Base-by-base conservation (phyloP, 352 stramenopile genomes). In the Globisporangium paddicum region DNA sequence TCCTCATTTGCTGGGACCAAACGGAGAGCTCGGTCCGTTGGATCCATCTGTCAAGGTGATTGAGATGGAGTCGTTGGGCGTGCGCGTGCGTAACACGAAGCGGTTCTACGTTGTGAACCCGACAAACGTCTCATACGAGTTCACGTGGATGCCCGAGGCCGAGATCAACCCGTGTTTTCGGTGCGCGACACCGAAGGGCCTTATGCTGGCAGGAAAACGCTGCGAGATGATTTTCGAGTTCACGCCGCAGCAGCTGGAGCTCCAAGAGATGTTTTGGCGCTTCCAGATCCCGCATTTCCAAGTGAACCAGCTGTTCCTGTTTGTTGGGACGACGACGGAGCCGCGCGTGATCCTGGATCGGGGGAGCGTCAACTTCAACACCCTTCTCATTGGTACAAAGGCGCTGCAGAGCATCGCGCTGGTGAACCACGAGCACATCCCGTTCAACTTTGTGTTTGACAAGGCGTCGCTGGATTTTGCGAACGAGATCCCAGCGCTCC, bases 201-300 rank as follows among this genome's bases (percentile, higher is more conserved):
- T 96, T 37, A 96, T 98, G 73, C 75, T 98, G 1, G 75, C 89
- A 8, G 95, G 95, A 0, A 96, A 97, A 66, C 79, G 91, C 14
- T 96, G 86, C 58, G 95, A 98, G 58, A 97, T 98, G 86, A 87
- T 96, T n/a, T 98, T 98, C 63, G 94, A 98, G 58, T 98, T 96
- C 67, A 96, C 89, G 28, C 93, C 95, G 0, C 86, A 96, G 59
- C 86, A 96, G 44, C 66, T 93, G 5, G 84, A 87, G 47, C 73
- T 95, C 18, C 77, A 96, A 46, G 93, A 98, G 71, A 89, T 89
- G 63, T 98, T 98, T 53, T 98, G 82, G 75, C 76, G 87, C 28
- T 98, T 98, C 50, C 72, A 75, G 37, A 89, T 98, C 14, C 79
- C 89, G 7, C 79, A 93, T 28, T 94, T 97, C 34, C 73, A 90